A percentile compares a stretch with the other conserved stretches of the same genome.
These are phyloP conservation scores for Silene coronaria DNA, from an alignment of 179 eudicot genomes.

Conservation along the genomic window DNA sequence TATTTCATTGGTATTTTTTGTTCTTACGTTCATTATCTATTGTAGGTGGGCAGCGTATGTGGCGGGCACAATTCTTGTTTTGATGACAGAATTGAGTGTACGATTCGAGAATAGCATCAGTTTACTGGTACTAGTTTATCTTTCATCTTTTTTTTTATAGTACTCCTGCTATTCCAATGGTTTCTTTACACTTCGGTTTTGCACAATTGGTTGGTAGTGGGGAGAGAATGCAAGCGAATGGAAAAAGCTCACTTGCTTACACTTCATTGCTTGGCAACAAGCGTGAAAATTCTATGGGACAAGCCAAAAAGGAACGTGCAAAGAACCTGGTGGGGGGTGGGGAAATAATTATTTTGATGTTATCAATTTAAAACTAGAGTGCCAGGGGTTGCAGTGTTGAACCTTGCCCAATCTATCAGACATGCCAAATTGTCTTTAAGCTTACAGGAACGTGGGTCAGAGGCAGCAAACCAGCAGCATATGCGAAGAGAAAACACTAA, in stretches of 20 bases:
- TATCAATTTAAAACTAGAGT: not conserved
- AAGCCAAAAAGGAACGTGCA: not conserved
- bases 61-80: conserved; percentile 92
- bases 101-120: conserved; percentile 80
- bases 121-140: conserved; percentile 62
- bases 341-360: not conserved
- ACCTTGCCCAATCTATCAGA: not conserved
- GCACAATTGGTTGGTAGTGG: not conserved
- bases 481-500: not conserved
- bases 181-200: not conserved
- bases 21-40: conserved; percentile 1
- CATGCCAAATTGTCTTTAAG: not conserved
- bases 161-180: not conserved
- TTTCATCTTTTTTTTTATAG: not conserved
- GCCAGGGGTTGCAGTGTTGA: not conserved
- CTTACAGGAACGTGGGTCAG: not conserved
- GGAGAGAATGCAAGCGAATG: not conserved
- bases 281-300: not conserved
- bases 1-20: not conserved
- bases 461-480: not conserved
- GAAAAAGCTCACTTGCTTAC: not conserved
- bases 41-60: conserved; percentile 99
- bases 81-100: conserved; percentile 88
- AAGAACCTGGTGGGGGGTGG: too few relatives aligned
- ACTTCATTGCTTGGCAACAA: not conserved